Conservation (phyloP, 306 rosid genomes). For the Gynostemma pentaphyllum region DNA sequence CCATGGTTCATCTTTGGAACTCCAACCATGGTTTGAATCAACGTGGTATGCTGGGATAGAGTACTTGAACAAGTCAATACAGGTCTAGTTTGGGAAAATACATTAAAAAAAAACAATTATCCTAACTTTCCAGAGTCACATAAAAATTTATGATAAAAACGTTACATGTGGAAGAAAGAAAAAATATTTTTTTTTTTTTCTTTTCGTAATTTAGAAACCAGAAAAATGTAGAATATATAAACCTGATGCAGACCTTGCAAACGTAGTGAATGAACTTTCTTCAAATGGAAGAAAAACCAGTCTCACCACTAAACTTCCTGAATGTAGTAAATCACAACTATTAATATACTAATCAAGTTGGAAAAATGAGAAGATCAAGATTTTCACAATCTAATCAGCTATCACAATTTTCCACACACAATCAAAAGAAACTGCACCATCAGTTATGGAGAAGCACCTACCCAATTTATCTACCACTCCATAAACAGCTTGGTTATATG, state of each 20-base stretch:
- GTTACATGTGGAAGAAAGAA: neutral
- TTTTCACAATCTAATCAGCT: neutral
- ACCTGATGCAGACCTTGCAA: constrained; percentile 99
- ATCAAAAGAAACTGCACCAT: constrained; percentile 15
- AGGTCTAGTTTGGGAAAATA: neutral
- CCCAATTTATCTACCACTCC: constrained; percentile 92
- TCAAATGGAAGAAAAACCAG: constrained; percentile 90
- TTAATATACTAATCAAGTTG: constrained; percentile 5
- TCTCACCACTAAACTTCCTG: constrained; percentile 97
- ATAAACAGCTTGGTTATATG: constrained; percentile 87
- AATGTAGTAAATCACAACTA: constrained; percentile 16
- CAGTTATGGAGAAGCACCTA: constrained; percentile 16
- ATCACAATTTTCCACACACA: neutral
- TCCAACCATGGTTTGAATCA: neutral
- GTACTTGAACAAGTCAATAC: neutral
- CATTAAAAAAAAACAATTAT: neutral
- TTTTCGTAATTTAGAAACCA: neutral
- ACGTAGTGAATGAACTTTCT: constrained; percentile 82
- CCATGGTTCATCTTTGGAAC: neutral
- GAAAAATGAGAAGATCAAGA: neutral
- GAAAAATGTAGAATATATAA: constrained; percentile 33
- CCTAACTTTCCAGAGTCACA: neutral
- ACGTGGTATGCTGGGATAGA: neutral
- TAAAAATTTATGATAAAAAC: neutral
- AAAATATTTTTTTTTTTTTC: neutral